Percentiles rank a stretch among this genome's conserved stretches.
Conservation (phyloP, 805 yeast genomes). For the Tetrapisispora nanseiensis region DNA sequence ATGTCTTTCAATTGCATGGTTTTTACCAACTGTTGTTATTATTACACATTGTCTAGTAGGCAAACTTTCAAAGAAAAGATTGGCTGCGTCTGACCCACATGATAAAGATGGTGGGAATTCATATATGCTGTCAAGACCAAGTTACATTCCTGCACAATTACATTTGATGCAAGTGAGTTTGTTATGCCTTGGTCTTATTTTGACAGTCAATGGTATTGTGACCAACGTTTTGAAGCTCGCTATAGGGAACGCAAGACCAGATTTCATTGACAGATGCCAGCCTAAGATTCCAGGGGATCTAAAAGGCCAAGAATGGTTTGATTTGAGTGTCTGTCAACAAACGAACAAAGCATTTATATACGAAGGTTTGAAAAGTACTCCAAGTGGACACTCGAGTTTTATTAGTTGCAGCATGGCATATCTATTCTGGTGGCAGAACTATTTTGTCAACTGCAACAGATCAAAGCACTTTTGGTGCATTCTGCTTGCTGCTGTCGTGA, state of each 20-base stretch:
- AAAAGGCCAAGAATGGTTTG: conserved; percentile 4
- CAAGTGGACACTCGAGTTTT: conserved; percentile 27
- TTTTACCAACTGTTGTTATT: conserved; percentile 5
- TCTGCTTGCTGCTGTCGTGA: conserved; percentile 15
- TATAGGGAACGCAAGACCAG: conserved; percentile 24
- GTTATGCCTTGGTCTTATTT: conserved; percentile 12
- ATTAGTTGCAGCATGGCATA: conserved; percentile 16
- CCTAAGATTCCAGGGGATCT: conserved; percentile 7
- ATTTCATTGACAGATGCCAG: conserved; percentile 24
- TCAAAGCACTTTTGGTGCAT: conserved; percentile 23
- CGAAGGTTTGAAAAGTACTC: conserved; percentile 27
- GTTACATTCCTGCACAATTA: conserved; percentile 11
- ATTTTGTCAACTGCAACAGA: conserved; percentile 10
- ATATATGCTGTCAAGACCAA: conserved; percentile 11
- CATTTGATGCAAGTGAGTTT: conserved; percentile 19
- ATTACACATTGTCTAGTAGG: conserved; percentile 13
- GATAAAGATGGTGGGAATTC: conserved; percentile 1
- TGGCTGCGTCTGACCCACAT: neutral
- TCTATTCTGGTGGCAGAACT: conserved; percentile 19
- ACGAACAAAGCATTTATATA: conserved; percentile 11
- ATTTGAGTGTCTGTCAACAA: conserved; percentile 16
- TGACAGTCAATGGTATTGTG: conserved; percentile 18
- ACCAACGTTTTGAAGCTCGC: conserved; percentile 21
- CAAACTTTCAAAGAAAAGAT: conserved; percentile 3
- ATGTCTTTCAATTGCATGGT: conserved; percentile 15